phyloP scores from a whole-genome alignment of 805 yeast genomes.

The Metschnikowia reukaufii region DNA sequence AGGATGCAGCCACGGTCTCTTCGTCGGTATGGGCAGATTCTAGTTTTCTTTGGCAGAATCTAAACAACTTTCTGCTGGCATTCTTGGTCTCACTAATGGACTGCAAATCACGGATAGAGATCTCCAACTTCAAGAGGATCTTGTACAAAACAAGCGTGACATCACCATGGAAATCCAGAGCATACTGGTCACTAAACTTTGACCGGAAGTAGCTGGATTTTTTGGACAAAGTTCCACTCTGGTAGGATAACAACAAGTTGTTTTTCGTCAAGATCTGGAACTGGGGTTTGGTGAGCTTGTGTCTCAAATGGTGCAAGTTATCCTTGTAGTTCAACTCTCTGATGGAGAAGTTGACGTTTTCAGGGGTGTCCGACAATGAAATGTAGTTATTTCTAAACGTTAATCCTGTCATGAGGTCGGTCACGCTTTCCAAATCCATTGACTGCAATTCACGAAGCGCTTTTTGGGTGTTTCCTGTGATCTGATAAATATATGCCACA shows the following conservation, averaged over 20 bases:
- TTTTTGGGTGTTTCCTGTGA: slow-evolving; percentile 8
- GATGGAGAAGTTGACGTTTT: slow-evolving; percentile 25
- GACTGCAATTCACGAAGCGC: slow-evolving; percentile 15
- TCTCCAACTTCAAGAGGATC: slow-evolving; percentile 29
- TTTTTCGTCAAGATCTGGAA: slow-evolving; percentile 42
- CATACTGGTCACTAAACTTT: slow-evolving; percentile 21
- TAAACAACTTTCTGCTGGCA: slow-evolving; percentile 23
- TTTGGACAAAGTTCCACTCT: slow-evolving; percentile 37
- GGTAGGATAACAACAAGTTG: slow-evolving; percentile 42
- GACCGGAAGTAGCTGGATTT: slow-evolving; percentile 25
- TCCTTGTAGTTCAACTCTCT: slow-evolving; percentile 34
- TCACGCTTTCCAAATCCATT: slow-evolving; percentile 26
- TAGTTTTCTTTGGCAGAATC: slow-evolving; percentile 11
- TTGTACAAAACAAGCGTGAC: slow-evolving; percentile 31
- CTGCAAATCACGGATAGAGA: slow-evolving; percentile 29
- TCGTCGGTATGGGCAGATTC: slow-evolving; percentile 3
- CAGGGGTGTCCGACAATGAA: slow-evolving; percentile 23
- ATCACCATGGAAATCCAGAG: slow-evolving; percentile 31
- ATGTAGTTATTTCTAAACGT: slow-evolving; percentile 47
- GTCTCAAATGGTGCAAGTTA: slow-evolving; percentile 24
- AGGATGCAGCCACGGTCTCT: slow-evolving; percentile 26
- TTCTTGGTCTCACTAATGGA: slow-evolving; percentile 14
- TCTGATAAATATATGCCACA: slow-evolving; percentile 53
- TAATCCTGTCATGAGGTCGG: slow-evolving; percentile 42
- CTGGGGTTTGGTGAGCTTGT: slow-evolving; percentile 37